phyloP scores from a whole-genome alignment of 352 stramenopile species.

The Pilasporangium apinafurcum region DNA sequence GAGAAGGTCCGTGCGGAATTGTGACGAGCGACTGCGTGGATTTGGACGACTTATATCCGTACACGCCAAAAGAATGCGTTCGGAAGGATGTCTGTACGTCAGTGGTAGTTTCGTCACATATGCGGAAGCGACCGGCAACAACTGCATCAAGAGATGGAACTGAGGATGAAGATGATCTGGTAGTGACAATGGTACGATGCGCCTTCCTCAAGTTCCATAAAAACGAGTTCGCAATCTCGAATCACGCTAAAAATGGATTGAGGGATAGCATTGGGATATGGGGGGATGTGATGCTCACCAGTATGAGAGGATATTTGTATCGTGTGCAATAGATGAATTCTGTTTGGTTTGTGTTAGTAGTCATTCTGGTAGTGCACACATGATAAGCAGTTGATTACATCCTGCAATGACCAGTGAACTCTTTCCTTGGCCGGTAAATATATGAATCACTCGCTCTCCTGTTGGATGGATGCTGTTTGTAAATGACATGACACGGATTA shows the following conservation, averaged over 20 bases:
- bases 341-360: no score
- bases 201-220: neutral
- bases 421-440: no score
- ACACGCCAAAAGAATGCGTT: conserved; percentile 14
- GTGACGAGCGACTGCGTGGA: conserved; percentile 30
- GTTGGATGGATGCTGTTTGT: no score
- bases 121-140: conserved; percentile 12
- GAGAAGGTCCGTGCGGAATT: conserved; percentile 9
- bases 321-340: no score
- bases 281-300: conserved; percentile 4
- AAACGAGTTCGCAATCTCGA: neutral
- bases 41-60: conserved; percentile 28
- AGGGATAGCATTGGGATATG: neutral
- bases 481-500: no score
- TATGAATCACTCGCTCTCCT: no score
- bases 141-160: no score
- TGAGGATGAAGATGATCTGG: neutral
- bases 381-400: no score
- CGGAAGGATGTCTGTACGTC: conserved; percentile 22
- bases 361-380: no score
- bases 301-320: neutral
- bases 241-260: neutral
- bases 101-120: conserved; percentile 24
- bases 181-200: neutral
- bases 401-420: no score